A percentile compares a stretch with the other conserved stretches of the same genome.
Evolutionary conservation across 148 eudicot genomes (phyloP).

Genomic region (Chenopodium formosanum): DNA sequence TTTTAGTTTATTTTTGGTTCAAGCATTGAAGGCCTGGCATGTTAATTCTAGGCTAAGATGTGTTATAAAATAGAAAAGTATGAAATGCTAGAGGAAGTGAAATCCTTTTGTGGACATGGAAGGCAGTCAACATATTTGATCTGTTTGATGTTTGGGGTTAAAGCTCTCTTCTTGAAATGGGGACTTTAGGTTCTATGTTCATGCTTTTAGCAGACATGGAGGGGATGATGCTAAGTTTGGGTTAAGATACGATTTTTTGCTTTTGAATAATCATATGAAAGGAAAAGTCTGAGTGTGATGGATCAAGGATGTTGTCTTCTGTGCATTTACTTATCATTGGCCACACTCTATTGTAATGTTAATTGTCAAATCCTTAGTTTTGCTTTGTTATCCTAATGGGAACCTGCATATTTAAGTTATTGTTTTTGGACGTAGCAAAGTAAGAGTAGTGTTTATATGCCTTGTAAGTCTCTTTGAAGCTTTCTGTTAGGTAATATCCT

Average conservation of each 20-base stretch:
- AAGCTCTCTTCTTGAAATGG: not conserved
- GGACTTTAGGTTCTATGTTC: too few species aligned
- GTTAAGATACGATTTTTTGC: not conserved
- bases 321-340: not conserved
- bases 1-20: not conserved
- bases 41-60: not conserved
- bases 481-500: not conserved
- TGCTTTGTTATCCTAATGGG: not conserved
- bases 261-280: not conserved
- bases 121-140: not conserved
- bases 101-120: not conserved
- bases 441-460: not conserved
- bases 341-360: not conserved
- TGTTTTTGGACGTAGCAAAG: not conserved
- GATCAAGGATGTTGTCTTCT: not conserved
- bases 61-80: not conserved
- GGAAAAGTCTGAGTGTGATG: not conserved
- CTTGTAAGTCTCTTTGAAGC: not conserved
- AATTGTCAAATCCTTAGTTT: not conserved
- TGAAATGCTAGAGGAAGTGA: not conserved
- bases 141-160: not conserved
- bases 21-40: not conserved
- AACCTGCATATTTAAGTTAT: conserved; percentile 1
- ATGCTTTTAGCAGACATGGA: too few species aligned
- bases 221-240: not conserved